Evolutionary conservation across 805 yeast genomes (phyloP).

Genomic region (Maudiozyma turicensis): DNA sequence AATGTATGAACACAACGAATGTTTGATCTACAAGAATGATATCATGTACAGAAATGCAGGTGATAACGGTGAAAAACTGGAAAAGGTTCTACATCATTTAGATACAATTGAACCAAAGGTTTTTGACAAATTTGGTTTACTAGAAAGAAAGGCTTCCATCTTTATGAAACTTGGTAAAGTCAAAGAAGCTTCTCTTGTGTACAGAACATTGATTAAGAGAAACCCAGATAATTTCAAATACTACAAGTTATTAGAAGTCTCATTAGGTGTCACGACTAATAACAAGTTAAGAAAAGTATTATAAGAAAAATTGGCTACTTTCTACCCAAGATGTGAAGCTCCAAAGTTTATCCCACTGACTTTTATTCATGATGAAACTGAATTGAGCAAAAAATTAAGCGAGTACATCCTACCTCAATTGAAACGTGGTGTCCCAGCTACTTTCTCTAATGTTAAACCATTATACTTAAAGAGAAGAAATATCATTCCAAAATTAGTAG

Average conservation of each 20-base stretch:
- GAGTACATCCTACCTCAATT: constrained; percentile 54
- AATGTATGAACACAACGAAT: constrained; percentile 71
- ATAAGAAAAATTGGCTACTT: constrained; percentile 52
- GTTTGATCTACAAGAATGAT: constrained; percentile 60
- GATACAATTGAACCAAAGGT: constrained; percentile 44
- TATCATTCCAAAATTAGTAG: constrained; percentile 35
- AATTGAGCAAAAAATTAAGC: constrained; percentile 35
- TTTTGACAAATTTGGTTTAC: constrained; percentile 48
- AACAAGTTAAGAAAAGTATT: constrained; percentile 43
- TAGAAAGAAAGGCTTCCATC: constrained; percentile 61
- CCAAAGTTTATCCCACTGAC: constrained; percentile 71
- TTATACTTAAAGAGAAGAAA: constrained; percentile 43
- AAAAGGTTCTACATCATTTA: constrained; percentile 54
- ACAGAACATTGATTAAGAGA: constrained; percentile 63
- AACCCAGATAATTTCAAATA: constrained; percentile 74
- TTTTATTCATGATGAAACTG: constrained; percentile 46
- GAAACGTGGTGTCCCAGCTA: constrained; percentile 78
- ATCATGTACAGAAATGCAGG: constrained; percentile 57
- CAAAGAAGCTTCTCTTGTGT: constrained; percentile 58
- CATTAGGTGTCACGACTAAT: constrained; percentile 43
- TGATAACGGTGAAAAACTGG: constrained; percentile 30
- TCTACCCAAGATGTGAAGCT: constrained; percentile 80
- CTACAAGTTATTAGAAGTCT: constrained; percentile 55
- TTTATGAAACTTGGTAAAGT: constrained; percentile 45
- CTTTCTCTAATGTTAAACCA: constrained; percentile 79